phyloP scores from a whole-genome alignment of 1,284 basidiomycete species.

The Cystobasidiaceae sp. region DNA sequence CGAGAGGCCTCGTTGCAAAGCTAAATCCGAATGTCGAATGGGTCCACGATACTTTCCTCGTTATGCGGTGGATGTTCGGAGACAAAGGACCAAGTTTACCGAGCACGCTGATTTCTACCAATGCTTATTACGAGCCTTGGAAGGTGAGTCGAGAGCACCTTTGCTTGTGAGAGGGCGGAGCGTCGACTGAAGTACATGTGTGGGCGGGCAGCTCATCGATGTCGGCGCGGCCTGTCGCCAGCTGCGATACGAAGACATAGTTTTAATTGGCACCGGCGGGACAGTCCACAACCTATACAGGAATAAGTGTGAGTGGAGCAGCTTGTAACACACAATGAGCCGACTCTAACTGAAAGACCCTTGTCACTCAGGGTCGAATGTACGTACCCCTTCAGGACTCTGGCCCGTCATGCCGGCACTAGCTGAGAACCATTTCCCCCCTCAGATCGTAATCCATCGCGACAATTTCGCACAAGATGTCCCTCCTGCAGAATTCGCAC shows the following conservation, averaged over 20 bases:
- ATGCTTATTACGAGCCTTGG: slow-evolving; percentile 31
- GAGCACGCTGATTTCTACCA: slow-evolving; percentile 38
- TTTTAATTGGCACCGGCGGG: slow-evolving; percentile 39
- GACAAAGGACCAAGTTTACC: slow-evolving; percentile 30
- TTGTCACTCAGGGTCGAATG: too few species aligned
- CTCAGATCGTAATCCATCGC: slow-evolving; percentile 35
- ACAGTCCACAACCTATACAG: slow-evolving; percentile 42
- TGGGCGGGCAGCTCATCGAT: too few species aligned
- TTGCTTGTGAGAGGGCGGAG: background rate
- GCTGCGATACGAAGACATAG: slow-evolving; percentile 35
- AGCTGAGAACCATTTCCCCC: too few species aligned
- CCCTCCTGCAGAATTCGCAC: slow-evolving; percentile 39
- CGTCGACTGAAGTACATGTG: background rate
- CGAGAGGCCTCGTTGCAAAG: slow-evolving; percentile 38
- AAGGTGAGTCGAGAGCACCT: background rate
- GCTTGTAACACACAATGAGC: too few species aligned
- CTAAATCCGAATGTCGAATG: slow-evolving; percentile 37
- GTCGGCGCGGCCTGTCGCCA: slow-evolving; percentile 37
- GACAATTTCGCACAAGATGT: slow-evolving; percentile 40
- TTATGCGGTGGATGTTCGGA: slow-evolving; percentile 40
- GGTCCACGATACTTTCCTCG: slow-evolving; percentile 41
- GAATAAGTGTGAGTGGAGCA: slow-evolving; percentile 30
- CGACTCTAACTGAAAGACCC: too few species aligned
- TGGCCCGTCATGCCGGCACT: too few species aligned
- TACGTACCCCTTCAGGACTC: too few species aligned